Conservation (phyloP, 805 yeast genomes). For the Torulaspora franciscae region DNA sequence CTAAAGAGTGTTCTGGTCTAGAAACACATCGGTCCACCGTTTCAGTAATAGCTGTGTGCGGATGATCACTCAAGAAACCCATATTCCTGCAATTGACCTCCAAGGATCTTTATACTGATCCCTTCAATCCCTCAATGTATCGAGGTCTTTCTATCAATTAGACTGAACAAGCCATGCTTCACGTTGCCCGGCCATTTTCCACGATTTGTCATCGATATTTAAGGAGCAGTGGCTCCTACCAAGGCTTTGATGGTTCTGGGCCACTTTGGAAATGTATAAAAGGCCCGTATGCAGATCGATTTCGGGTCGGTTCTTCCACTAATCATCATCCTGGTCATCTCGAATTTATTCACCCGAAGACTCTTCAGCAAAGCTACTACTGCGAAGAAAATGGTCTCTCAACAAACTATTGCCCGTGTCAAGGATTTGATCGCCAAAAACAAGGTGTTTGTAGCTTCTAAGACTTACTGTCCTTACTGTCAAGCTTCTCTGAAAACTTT, state of each 20-base stretch:
- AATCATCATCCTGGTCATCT: slow-evolving; percentile 13
- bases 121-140: too few relatives aligned
- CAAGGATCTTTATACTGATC: neutral
- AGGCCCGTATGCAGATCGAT: slow-evolving; percentile 9
- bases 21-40: slow-evolving; percentile 49
- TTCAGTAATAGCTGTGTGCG: slow-evolving; percentile 66
- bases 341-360: slow-evolving; percentile 14
- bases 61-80: slow-evolving; percentile 57
- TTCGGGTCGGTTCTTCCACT: slow-evolving; percentile 9
- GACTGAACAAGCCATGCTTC: too few relatives aligned
- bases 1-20: slow-evolving; percentile 31
- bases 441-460: slow-evolving; percentile 76
- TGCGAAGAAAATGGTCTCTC: slow-evolving; percentile 48
- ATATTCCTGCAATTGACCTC: slow-evolving; percentile 25
- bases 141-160: too few relatives aligned
- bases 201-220: neutral
- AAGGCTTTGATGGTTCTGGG: neutral
- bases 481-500: slow-evolving; percentile 42
- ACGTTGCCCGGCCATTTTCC: neutral
- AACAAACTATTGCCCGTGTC: slow-evolving; percentile 53
- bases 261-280: neutral
- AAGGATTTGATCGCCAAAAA: slow-evolving; percentile 58
- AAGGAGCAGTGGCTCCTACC: neutral
- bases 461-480: slow-evolving; percentile 68
- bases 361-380: slow-evolving; percentile 10